Base-by-base conservation (phyloP, 1,284 basidiomycete species). In the Austropuccinia psidii region DNA sequence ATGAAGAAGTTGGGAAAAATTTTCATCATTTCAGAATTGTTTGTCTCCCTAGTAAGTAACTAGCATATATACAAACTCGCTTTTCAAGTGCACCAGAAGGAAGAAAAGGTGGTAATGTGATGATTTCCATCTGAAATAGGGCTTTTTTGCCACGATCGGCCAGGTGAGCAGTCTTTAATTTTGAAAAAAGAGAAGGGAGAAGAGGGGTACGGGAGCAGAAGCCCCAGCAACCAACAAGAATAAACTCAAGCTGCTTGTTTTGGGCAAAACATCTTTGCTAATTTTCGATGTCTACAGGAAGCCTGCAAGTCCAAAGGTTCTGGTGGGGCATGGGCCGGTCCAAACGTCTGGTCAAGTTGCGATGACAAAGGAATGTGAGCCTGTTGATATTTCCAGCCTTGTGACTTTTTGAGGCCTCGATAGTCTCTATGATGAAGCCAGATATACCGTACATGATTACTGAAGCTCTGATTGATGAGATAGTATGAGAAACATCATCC, bases 131-230 rank as follows among this genome's bases (percentile, higher is more conserved):
- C n/a, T n/a, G n/a, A 67, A 37, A 50, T n/a, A 67, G 65, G 49
- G 49, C 29, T 67, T 54, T 67, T 37, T 67, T 33, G 65, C 65
- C 31, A 67, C 65, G 37, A 67, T 67, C 27, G 65, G 65, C 2
- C 47, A 52, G 54, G 67, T 55, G 31, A 29, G 55, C 33, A 1
- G 31, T n/a, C n/a, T n/a, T n/a, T n/a, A n/a, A n/a, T n/a, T n/a
- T n/a, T n/a, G n/a, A n/a, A n/a, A n/a, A n/a, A n/a, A n/a, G n/a
- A n/a, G n/a, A n/a, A n/a, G n/a, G n/a, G n/a, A n/a, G n/a, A n/a
- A n/a, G n/a, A n/a, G n/a, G n/a, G n/a, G n/a, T n/a, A n/a, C n/a
- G n/a, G n/a, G n/a, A n/a, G n/a, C n/a, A n/a, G n/a, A n/a, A n/a
- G n/a, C n/a, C n/a, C n/a, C n/a, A n/a, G n/a, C n/a, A n/a, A n/a